Evolutionary conservation across 2,329 filamentous ascomycete genomes (phyloP).

Genomic region (Trichoderma endophyticum): DNA sequence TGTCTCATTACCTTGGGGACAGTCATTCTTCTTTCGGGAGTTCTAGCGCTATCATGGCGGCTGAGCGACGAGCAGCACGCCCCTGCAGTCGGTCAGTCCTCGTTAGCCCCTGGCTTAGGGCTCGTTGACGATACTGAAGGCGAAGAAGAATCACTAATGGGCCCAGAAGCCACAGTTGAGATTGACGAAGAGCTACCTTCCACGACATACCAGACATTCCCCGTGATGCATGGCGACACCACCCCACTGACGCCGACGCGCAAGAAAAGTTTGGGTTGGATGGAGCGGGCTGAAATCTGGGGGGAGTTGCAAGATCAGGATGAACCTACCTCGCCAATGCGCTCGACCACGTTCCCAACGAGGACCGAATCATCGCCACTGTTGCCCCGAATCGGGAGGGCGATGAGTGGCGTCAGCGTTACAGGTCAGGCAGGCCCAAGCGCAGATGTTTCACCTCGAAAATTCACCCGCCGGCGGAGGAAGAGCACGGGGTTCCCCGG

Average conservation of each 20-base stretch:
- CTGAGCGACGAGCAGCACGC: constrained; percentile 72
- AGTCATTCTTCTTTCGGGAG: constrained; percentile 77
- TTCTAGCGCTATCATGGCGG: constrained; percentile 90
- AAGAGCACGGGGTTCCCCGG: constrained; percentile 62
- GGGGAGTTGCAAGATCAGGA: constrained; percentile 78
- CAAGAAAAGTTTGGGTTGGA: constrained; percentile 53
- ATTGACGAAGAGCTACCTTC: constrained; percentile 37
- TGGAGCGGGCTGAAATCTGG: constrained; percentile 80
- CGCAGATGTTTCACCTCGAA: constrained; percentile 31
- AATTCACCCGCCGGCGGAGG: constrained; percentile 44
- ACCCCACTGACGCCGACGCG: constrained; percentile 40
- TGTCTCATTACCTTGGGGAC: constrained; percentile 84
- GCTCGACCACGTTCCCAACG: constrained; percentile 49
- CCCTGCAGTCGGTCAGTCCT: constrained; percentile 60
- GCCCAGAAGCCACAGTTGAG: constrained; percentile 43
- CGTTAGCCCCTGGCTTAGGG: constrained; percentile 77
- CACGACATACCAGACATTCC: constrained; percentile 48
- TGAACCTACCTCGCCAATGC: constrained; percentile 40
- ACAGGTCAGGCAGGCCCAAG: constrained; percentile 30
- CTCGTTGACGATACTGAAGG: constrained; percentile 68
- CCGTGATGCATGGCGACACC: constrained; percentile 36
- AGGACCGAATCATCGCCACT: constrained; percentile 41
- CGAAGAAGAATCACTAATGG: constrained; percentile 56
- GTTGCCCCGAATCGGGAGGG: constrained; percentile 34
- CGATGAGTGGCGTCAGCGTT: constrained; percentile 28